A percentile compares a stretch with the other conserved stretches of the same genome.
Conservation (phyloP, 1,284 basidiomycete genomes). For the Athelia psychrophila region DNA sequence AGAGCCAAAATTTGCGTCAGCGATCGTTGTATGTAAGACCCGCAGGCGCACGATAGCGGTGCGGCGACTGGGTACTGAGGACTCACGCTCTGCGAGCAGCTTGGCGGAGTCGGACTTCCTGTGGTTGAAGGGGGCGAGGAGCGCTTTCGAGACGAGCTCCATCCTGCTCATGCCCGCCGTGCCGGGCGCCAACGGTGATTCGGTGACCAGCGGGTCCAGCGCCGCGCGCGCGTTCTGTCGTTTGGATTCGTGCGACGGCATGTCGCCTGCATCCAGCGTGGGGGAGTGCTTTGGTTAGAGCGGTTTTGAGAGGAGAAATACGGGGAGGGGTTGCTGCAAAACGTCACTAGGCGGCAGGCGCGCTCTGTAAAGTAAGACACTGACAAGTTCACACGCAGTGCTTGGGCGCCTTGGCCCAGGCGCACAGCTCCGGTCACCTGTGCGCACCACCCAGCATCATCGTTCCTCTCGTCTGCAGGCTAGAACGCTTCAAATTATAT, state of each 20-base stretch:
- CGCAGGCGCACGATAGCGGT: slow-evolving; percentile 1
- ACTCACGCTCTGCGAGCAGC: slow-evolving; percentile 71
- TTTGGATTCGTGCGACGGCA: slow-evolving; percentile 26
- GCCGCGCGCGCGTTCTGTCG: slow-evolving; percentile 30
- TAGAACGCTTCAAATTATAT: too few species aligned
- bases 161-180: slow-evolving; percentile 39
- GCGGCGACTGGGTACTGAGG: too few species aligned
- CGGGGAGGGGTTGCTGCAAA: too few species aligned
- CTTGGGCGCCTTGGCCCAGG: too few species aligned
- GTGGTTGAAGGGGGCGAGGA: slow-evolving; percentile 65
- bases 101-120: slow-evolving; percentile 65
- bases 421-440: too few species aligned
- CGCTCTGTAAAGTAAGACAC: too few species aligned
- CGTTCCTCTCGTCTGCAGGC: too few species aligned
- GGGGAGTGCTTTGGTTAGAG: too few species aligned
- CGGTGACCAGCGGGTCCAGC: slow-evolving; percentile 33
- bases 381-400: too few species aligned
- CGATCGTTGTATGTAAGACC: background rate
- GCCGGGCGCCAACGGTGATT: slow-evolving; percentile 7
- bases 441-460: too few species aligned
- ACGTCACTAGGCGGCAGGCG: too few species aligned
- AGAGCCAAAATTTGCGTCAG: slow-evolving; percentile 8
- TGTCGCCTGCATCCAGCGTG: slow-evolving; percentile 7
- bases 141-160: slow-evolving; percentile 60
- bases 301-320: too few species aligned